Percentiles rank a stretch among this genome's conserved stretches.
These are phyloP conservation scores for Eucalyptus pauciflora DNA, from an alignment of 345 rosid species.

Conservation along the genomic window DNA sequence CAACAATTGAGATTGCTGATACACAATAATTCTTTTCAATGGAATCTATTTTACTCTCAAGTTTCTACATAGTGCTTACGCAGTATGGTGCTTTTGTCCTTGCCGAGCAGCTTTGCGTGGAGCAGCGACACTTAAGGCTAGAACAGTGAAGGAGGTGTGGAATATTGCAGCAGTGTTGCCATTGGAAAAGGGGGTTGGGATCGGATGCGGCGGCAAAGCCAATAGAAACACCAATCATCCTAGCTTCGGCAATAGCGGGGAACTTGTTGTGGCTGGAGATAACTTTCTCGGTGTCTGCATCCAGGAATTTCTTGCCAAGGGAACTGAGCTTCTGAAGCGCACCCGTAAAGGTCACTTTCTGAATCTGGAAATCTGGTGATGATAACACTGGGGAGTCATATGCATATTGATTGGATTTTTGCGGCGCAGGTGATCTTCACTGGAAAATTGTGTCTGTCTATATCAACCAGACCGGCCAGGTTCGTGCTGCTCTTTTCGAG, in stretches of 20 bases:
- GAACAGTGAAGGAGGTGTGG: slow-evolving; percentile 77
- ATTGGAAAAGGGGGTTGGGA: slow-evolving; percentile 40
- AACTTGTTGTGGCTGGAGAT: slow-evolving; percentile 33
- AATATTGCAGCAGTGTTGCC: slow-evolving; percentile 73
- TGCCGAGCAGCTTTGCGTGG: slow-evolving; percentile 65
- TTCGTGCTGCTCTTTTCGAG: neutral
- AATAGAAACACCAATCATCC: slow-evolving; percentile 18
- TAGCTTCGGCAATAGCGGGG: slow-evolving; percentile 37
- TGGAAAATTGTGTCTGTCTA: slow-evolving; percentile 89
- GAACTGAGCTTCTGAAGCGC: slow-evolving; percentile 81
- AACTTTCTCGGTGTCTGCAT: slow-evolving; percentile 45
- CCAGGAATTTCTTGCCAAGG: slow-evolving; percentile 71
- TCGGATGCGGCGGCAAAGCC: slow-evolving; percentile 2
- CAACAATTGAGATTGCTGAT: neutral
- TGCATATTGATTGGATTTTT: neutral
- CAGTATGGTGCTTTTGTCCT: neutral
- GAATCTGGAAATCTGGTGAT: neutral
- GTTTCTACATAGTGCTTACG: neutral
- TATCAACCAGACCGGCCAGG: slow-evolving; percentile 56
- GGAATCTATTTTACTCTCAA: neutral
- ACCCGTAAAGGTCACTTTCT: slow-evolving; percentile 63
- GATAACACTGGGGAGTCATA: neutral
- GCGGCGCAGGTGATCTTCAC: slow-evolving; percentile 75
- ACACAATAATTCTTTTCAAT: neutral
- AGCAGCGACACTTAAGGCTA: slow-evolving; percentile 87